Percentiles rank a stretch among this genome's conserved stretches.
Evolutionary conservation across 176 grass and related monocot genomes (phyloP).

Genomic region (Tuctoria greenei): DNA sequence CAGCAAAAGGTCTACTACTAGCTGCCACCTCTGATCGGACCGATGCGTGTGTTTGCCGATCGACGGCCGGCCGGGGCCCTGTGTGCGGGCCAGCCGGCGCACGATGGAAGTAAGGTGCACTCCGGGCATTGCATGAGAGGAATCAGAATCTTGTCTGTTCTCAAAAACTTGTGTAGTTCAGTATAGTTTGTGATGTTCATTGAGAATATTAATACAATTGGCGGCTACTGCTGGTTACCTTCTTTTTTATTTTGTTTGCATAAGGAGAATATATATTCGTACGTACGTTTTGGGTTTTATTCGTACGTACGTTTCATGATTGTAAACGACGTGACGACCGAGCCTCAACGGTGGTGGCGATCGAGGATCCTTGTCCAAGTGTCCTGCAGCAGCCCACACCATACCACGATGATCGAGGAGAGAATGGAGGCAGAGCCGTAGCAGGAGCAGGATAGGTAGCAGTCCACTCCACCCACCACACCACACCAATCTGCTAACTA

Average conservation of each 20-base stretch:
- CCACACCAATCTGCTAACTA: background rate
- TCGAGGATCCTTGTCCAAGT: background rate
- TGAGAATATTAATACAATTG: no score
- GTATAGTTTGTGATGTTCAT: no score
- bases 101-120: background rate
- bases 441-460: background rate
- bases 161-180: background rate
- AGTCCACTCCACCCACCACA: background rate
- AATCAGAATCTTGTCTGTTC: background rate
- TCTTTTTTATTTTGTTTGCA: no score
- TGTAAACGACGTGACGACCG: background rate
- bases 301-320: background rate
- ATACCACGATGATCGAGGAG: background rate
- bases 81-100: constrained; percentile 17
- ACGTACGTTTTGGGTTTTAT: background rate
- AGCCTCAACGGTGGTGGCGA: background rate
- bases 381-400: background rate
- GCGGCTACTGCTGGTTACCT: no score
- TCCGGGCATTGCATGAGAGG: constrained; percentile 6
- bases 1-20: constrained; percentile 21
- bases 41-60: background rate
- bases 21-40: background rate
- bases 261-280: no score
- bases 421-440: background rate
- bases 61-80: background rate